Conservation (phyloP, 1,284 basidiomycete genomes). For the Golubevia pallescens region DNA sequence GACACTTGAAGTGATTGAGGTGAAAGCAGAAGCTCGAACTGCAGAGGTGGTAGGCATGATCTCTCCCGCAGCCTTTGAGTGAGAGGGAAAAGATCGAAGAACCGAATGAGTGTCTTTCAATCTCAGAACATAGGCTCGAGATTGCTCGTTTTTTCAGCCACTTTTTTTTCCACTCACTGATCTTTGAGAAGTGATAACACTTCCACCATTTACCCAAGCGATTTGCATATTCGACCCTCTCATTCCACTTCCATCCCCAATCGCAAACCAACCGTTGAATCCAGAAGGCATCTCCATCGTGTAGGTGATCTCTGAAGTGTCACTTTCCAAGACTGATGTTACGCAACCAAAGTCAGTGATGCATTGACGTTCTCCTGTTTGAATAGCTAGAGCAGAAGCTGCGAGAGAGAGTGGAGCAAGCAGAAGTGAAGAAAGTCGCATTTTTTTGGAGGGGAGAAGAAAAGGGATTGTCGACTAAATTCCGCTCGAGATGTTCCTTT, state of each 20-base stretch:
- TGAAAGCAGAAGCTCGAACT: neutral
- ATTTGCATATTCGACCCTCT: neutral
- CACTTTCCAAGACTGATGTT: neutral
- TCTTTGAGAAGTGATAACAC: neutral
- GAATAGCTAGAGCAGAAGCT: neutral
- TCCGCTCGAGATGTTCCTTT: no score
- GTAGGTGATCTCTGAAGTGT: neutral
- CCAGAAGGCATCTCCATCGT: neutral
- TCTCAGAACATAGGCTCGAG: neutral
- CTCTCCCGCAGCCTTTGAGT: neutral
- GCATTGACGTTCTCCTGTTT: neutral
- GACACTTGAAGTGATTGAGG: neutral
- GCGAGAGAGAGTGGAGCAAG: neutral
- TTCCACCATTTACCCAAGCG: neutral
- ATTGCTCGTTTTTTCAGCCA: neutral
- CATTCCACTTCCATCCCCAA: neutral
- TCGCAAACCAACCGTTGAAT: neutral
- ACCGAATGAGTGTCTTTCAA: no score
- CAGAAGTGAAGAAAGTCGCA: neutral
- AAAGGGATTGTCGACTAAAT: neutral
- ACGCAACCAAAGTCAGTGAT: neutral
- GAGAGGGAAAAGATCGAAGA: neutral
- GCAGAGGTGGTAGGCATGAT: neutral
- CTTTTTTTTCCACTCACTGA: neutral
- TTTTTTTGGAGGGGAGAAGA: neutral